A percentile compares a stretch with the other conserved stretches of the same genome.
These are phyloP conservation scores for Collariella sp. DNA, from an alignment of 495 filamentous ascomycete species.

Conservation along the genomic window DNA sequence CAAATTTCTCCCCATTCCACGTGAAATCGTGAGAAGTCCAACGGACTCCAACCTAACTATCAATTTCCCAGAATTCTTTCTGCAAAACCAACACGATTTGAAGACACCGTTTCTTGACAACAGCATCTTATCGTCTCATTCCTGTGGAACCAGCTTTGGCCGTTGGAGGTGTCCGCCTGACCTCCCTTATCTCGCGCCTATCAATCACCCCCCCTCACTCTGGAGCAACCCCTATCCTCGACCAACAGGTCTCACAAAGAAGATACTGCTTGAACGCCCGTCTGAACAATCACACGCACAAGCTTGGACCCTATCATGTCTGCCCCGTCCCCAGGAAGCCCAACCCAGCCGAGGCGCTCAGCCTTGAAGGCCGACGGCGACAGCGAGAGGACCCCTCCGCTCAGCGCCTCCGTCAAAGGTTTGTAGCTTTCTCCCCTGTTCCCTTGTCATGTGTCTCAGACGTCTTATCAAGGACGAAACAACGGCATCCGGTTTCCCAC, in stretches of 20 bases:
- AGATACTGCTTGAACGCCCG: too few species aligned
- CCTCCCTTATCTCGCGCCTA: background rate
- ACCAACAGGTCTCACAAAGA: too few species aligned
- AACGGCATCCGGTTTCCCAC: too few species aligned
- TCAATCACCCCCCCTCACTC: background rate
- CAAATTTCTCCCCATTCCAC: background rate
- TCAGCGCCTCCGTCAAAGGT: constrained; percentile 38
- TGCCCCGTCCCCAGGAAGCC: constrained; percentile 15
- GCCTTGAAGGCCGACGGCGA: constrained; percentile 39
- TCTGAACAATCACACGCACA: too few species aligned
- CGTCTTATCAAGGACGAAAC: background rate
- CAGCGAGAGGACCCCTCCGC: constrained; percentile 27
- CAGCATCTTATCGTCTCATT: background rate
- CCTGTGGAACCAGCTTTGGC: background rate
- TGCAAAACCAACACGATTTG: too few species aligned
- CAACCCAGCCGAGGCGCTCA: constrained; percentile 32
- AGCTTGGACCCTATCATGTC: constrained; percentile 15
- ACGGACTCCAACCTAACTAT: too few species aligned
- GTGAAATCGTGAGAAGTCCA: background rate
- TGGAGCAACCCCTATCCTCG: too few species aligned
- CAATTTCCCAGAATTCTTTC: too few species aligned
- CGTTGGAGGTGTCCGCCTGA: background rate
- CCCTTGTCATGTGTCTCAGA: background rate
- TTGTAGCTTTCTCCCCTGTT: constrained; percentile 14
- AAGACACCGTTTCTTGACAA: too few species aligned